Evolutionary conservation across 495 filamentous ascomycete species (phyloP).

Genomic region (Filosporella fistucella): DNA sequence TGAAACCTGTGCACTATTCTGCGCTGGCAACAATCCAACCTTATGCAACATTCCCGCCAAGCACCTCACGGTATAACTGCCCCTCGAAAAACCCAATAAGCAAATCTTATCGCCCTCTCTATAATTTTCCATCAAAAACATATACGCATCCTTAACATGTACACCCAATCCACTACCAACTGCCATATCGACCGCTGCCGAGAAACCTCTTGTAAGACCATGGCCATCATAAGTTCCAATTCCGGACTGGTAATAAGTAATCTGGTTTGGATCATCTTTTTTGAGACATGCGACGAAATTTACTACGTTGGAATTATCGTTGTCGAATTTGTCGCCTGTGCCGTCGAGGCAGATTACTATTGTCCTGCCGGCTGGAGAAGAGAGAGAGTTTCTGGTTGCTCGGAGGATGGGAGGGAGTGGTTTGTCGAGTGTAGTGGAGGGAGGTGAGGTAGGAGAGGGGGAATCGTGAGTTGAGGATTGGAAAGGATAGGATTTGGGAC

Average conservation of each 20-base stretch:
- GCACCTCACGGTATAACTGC: constrained; percentile 33
- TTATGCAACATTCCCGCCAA: constrained; percentile 30
- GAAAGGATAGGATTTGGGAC: constrained; percentile 1
- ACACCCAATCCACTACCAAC: constrained; percentile 32
- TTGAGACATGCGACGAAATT: constrained; percentile 35
- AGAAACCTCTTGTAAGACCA: constrained; percentile 29
- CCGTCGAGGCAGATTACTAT: constrained; percentile 35
- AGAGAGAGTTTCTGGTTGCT: constrained; percentile 24
- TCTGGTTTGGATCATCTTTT: constrained; percentile 30
- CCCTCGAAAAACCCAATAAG: constrained; percentile 35
- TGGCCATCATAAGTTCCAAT: constrained; percentile 35
- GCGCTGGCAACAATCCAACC: constrained; percentile 32
- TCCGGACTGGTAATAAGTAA: constrained; percentile 37
- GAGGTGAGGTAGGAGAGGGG: neutral
- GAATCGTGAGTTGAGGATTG: constrained; percentile 1
- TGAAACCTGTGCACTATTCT: constrained; percentile 28
- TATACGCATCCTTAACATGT: constrained; percentile 35
- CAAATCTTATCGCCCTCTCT: constrained; percentile 33
- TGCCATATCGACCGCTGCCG: constrained; percentile 32
- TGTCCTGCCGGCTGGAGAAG: constrained; percentile 23
- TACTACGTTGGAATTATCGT: constrained; percentile 37
- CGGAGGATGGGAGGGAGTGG: constrained; percentile 24
- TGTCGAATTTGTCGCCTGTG: constrained; percentile 36
- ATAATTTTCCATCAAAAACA: constrained; percentile 36
- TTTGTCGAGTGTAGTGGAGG: neutral